Evolutionary conservation across 108 stramenopile species (phyloP).

Genomic region (Skeletonema grethae): DNA sequence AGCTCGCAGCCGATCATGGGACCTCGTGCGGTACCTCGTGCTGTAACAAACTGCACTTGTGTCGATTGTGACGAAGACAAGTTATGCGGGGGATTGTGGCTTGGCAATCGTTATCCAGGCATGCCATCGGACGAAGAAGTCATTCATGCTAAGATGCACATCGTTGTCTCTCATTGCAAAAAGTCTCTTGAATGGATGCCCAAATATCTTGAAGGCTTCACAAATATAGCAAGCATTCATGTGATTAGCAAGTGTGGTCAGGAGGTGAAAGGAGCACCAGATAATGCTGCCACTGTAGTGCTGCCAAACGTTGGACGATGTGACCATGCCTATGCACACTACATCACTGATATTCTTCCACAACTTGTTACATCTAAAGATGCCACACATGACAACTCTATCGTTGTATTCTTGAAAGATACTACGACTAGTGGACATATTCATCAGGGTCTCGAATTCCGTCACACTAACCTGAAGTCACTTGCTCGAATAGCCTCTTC

Average conservation of each 20-base stretch:
- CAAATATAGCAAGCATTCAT: conserved; percentile 22
- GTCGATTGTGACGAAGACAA: conserved; percentile 15
- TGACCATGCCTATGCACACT: conserved; percentile 52
- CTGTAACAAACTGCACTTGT: not conserved
- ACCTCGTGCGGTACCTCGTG: too few species aligned
- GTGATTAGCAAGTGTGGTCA: conserved; percentile 42
- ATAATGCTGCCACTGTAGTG: conserved; percentile 12
- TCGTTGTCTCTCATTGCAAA: conserved; percentile 17
- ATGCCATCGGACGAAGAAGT: not conserved
- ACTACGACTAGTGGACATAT: conserved; percentile 18
- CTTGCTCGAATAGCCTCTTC: conserved; percentile 15
- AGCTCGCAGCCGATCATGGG: too few species aligned
- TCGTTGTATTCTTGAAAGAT: conserved; percentile 41
- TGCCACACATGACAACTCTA: conserved; percentile 14
- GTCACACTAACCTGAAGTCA: conserved; percentile 13
- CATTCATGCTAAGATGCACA: not conserved
- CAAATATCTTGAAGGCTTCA: not conserved
- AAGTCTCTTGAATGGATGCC: not conserved
- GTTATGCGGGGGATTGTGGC: conserved; percentile 20
- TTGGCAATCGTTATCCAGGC: not conserved
- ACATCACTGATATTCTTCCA: conserved; percentile 26
- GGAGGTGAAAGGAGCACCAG: conserved; percentile 27
- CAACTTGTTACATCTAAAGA: not conserved
- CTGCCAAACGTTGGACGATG: conserved; percentile 49
- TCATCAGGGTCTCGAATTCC: conserved; percentile 17